These are phyloP conservation scores for Whalleya microplaca DNA, from an alignment of 2,329 filamentous ascomycete genomes.

Conservation along the genomic window DNA sequence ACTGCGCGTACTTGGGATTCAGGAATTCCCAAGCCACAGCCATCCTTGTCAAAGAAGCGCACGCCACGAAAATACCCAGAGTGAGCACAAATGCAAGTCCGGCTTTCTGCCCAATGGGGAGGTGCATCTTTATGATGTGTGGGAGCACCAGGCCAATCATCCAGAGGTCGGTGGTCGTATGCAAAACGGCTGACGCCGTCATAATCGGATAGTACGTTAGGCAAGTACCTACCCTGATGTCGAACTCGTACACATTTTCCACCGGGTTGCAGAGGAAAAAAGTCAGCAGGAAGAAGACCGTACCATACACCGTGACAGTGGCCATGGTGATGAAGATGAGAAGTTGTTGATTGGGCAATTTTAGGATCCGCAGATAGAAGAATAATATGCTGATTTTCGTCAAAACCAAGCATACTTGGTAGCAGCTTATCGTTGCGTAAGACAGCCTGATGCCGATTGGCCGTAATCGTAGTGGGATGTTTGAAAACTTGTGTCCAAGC, in stretches of 20 bases:
- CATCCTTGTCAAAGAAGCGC: constrained; percentile 24
- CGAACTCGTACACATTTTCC: constrained; percentile 15
- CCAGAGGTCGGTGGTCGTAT: constrained; percentile 20
- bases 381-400: constrained; percentile 26
- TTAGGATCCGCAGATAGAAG: constrained; percentile 26
- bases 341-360: constrained; percentile 20
- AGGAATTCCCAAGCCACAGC: constrained; percentile 25
- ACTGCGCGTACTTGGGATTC: constrained; percentile 24
- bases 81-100: constrained; percentile 24
- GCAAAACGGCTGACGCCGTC: constrained; percentile 23
- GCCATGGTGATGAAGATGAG: constrained; percentile 19
- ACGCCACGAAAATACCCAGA: constrained; percentile 25
- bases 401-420: constrained; percentile 19
- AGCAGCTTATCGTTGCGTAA: constrained; percentile 18
- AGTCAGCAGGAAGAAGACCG: constrained; percentile 23
- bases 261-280: constrained; percentile 26
- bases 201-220: constrained; percentile 21
- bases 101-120: constrained; percentile 19
- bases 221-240: constrained; percentile 20
- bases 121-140: constrained; percentile 23
- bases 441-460: constrained; percentile 23
- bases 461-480: constrained; percentile 18
- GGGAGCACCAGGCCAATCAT: constrained; percentile 24
- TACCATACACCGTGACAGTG: constrained; percentile 18
- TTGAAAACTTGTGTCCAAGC: constrained; percentile 21